Conservation (phyloP, 2,329 filamentous ascomycete genomes). For the Calonectria pseudoreteaudii region DNA sequence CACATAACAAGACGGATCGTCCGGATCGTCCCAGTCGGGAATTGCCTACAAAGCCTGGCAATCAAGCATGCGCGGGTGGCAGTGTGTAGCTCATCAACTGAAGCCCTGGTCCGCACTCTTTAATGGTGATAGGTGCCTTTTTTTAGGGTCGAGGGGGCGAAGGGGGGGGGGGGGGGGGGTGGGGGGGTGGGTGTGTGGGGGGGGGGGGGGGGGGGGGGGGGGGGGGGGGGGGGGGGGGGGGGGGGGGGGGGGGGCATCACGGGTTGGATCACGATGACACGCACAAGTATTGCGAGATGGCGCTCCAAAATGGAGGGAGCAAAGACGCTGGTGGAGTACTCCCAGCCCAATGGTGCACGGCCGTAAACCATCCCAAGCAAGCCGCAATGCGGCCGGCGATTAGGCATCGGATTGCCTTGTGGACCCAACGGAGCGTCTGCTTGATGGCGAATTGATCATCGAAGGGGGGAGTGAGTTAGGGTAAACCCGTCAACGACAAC, state of each 20-base stretch:
- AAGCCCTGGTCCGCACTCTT: slow-evolving; percentile 16
- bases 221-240: no score
- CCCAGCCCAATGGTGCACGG: slow-evolving; percentile 25
- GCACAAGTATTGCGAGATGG: slow-evolving; percentile 9
- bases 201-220: no score
- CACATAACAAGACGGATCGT: slow-evolving; percentile 20
- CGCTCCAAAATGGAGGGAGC: slow-evolving; percentile 12
- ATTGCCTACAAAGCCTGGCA: neutral
- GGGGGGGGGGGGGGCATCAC: slow-evolving; percentile 35
- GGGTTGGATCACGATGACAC: slow-evolving; percentile 35
- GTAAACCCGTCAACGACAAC: neutral
- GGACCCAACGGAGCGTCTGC: slow-evolving; percentile 34
- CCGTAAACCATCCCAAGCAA: slow-evolving; percentile 22
- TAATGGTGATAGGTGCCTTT: slow-evolving; percentile 5
- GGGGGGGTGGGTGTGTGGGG: no score
- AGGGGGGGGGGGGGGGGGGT: no score
- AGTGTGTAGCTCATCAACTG: neutral
- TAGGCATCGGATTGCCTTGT: slow-evolving; percentile 37
- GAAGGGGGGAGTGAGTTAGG: neutral
- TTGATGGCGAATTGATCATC: slow-evolving; percentile 33
- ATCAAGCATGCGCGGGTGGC: neutral
- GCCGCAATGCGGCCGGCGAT: slow-evolving; percentile 16
- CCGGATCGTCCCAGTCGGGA: slow-evolving; percentile 10
- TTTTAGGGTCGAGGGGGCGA: no score
- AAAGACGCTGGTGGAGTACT: slow-evolving; percentile 10